A percentile compares a stretch with the other conserved stretches of the same genome.
phyloP scores from a whole-genome alignment of 140 eudicot genomes.

The Flaveria floridana region DNA sequence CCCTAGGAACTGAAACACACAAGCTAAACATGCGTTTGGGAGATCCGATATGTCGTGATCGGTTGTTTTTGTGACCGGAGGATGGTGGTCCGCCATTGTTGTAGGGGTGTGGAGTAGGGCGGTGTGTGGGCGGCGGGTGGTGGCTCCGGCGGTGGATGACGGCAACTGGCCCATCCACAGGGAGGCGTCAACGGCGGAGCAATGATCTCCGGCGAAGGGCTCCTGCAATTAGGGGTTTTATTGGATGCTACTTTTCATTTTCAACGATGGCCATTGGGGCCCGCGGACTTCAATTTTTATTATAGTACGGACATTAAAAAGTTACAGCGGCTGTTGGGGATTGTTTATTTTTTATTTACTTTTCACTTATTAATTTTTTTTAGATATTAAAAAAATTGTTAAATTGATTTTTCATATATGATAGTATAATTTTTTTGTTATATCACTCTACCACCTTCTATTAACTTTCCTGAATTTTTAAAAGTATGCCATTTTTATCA shows the following conservation, averaged over 20 bases:
- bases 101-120: not conserved
- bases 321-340: not conserved
- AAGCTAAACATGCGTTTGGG: slow-evolving; percentile 32
- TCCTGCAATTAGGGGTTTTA: not conserved
- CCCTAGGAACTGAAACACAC: slow-evolving; percentile 20
- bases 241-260: slow-evolving; percentile 26
- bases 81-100: slow-evolving; percentile 16
- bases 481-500: too few relatives aligned
- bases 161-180: slow-evolving; percentile 26
- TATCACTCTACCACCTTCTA: too few relatives aligned
- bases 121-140: slow-evolving; percentile 15
- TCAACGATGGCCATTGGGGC: slow-evolving; percentile 2
- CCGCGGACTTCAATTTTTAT: not conserved
- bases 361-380: too few relatives aligned
- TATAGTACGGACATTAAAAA: not conserved
- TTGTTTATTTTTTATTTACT: too few relatives aligned
- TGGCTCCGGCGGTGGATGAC: slow-evolving; percentile 27
- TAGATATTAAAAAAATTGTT: too few relatives aligned
- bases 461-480: too few relatives aligned
- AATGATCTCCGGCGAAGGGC: slow-evolving; percentile 26
- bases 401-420: too few relatives aligned
- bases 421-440: too few relatives aligned
- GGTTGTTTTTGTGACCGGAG: slow-evolving; percentile 15
- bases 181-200: slow-evolving; percentile 26
- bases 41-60: slow-evolving; percentile 19